These are phyloP conservation scores for Pseudogymnoascus sp. DNA, from an alignment of 2,329 filamentous ascomycete species.

Conservation along the genomic window DNA sequence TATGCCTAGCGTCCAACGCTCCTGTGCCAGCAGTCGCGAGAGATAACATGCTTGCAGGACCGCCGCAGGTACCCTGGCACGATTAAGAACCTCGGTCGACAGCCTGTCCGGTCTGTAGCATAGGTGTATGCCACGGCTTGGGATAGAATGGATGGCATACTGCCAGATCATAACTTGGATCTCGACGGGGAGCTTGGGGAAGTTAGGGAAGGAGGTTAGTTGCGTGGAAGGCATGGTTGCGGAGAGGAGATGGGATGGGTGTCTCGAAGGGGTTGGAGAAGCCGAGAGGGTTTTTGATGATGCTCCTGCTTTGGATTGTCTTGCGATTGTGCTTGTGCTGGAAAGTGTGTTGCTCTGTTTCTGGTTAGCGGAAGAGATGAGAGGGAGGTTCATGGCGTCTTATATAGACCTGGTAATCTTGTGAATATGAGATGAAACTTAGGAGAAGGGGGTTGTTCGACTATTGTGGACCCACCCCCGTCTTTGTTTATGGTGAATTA, in stretches of 20 bases:
- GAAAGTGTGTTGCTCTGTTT: not conserved
- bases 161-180: not conserved
- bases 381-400: not conserved
- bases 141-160: not conserved
- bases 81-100: too few relatives aligned
- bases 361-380: not conserved
- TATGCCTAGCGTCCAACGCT: not conserved
- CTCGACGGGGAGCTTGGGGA: not conserved
- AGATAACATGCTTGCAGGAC: not conserved
- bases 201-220: not conserved
- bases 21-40: not conserved
- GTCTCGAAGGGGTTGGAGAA: not conserved
- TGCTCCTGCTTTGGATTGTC: not conserved
- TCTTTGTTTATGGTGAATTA: not conserved
- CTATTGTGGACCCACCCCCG: not conserved
- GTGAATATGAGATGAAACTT: not conserved
- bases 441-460: not conserved
- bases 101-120: not conserved
- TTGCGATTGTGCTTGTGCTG: not conserved
- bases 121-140: not conserved
- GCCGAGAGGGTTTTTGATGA: not conserved
- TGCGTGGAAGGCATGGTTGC: not conserved
- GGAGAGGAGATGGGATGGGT: too few relatives aligned
- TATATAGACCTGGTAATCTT: not conserved
- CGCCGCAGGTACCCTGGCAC: not conserved